Percentiles rank a stretch among this genome's conserved stretches.
Conservation (phyloP, 345 rosid species). For the Euphorbia lathyris region DNA sequence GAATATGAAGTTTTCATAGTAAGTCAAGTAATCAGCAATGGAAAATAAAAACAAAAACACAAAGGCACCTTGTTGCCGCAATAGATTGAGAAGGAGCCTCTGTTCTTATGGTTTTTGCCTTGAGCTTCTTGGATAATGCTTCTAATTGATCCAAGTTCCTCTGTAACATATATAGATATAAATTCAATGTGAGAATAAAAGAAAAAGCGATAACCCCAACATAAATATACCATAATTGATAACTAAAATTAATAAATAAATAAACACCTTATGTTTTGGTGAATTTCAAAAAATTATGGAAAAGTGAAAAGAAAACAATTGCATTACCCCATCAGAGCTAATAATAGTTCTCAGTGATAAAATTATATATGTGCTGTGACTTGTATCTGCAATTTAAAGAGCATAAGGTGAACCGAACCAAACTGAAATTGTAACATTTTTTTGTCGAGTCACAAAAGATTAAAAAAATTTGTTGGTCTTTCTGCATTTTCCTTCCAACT, state of each 20-base stretch:
- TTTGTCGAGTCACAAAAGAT: not conserved
- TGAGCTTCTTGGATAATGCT: conserved; percentile 92
- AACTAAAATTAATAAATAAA: not conserved
- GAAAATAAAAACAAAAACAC: not conserved
- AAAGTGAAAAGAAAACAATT: not conserved
- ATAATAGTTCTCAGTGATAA: not conserved
- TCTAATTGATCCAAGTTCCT: conserved; percentile 94
- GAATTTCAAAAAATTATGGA: not conserved
- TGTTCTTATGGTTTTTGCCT: conserved; percentile 75
- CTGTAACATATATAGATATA: conserved; percentile 38
- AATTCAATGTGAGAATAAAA: conserved; percentile 16
- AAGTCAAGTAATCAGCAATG: not conserved
- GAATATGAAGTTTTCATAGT: not conserved
- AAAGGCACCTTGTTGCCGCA: conserved; percentile 84
- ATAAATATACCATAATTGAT: not conserved
- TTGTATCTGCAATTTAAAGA: not conserved
- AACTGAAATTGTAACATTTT: not conserved
- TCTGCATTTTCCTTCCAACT: no score
- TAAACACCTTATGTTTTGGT: no score
- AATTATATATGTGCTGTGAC: not conserved
- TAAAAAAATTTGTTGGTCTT: no score
- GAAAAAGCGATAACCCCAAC: conserved; percentile 7
- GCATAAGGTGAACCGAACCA: not conserved
- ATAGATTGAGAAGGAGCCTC: conserved; percentile 95
- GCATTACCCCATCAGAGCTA: not conserved